Conservation (phyloP, 2,329 filamentous ascomycete genomes). For the Aspergillus jensenii region DNA sequence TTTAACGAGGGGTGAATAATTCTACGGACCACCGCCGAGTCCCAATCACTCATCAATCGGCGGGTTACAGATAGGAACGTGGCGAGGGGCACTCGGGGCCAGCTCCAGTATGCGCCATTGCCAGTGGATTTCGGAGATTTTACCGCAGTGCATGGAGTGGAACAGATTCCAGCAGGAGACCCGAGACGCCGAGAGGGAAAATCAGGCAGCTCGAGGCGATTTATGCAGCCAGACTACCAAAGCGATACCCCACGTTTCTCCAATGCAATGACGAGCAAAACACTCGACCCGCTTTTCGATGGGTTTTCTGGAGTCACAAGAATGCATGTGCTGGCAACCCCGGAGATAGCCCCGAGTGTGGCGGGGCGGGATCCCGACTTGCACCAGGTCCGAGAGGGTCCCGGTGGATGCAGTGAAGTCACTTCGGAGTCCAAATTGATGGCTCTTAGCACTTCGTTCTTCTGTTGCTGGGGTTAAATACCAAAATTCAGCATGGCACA, state of each 20-base stretch:
- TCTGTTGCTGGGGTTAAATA: neutral
- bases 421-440: neutral
- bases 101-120: neutral
- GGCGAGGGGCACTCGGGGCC: neutral
- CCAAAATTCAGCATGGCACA: neutral
- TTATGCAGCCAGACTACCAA: neutral
- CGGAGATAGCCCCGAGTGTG: constrained; percentile 5
- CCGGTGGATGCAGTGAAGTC: neutral
- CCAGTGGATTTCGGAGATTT: neutral
- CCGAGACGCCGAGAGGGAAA: neutral
- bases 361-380: neutral
- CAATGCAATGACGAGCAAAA: neutral
- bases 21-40: neutral
- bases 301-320: neutral
- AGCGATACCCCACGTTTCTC: neutral
- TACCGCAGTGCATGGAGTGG: neutral
- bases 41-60: neutral
- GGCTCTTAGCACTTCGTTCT: no score
- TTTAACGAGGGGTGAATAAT: neutral
- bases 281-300: neutral
- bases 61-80: neutral
- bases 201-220: no score
- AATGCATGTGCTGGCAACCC: neutral
- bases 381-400: neutral
- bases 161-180: neutral